A percentile compares a stretch with the other conserved stretches of the same genome.
Conservation (phyloP, 805 yeast genomes). For the Wickerhamomyces tratensis region DNA sequence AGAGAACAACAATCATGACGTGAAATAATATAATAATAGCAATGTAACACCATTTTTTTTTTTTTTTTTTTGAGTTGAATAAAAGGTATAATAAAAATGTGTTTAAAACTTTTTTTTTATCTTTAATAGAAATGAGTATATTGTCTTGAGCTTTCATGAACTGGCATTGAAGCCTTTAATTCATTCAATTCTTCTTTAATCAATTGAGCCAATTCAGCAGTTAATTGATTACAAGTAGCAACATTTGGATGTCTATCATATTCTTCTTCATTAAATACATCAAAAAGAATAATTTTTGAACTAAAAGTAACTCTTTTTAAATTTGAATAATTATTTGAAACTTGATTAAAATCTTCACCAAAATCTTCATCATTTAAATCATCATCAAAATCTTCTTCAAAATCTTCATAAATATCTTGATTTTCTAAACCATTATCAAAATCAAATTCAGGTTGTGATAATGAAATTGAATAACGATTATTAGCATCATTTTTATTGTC, state of each 20-base stretch:
- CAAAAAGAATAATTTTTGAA: constrained; percentile 73
- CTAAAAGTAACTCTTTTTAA: constrained; percentile 49
- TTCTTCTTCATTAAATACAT: constrained; percentile 73
- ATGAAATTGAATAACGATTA: neutral
- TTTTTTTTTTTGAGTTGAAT: too few species aligned
- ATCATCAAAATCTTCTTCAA: neutral
- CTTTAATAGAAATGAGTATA: constrained; percentile 72
- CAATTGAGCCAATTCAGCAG: constrained; percentile 78
- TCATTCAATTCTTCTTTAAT: constrained; percentile 80
- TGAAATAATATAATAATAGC: too few species aligned
- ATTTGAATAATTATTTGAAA: neutral
- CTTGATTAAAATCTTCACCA: neutral
- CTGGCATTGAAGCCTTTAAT: constrained; percentile 70
- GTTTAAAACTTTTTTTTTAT: too few species aligned
- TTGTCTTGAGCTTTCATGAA: constrained; percentile 70
- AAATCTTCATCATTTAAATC: neutral
- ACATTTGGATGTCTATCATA: constrained; percentile 90
- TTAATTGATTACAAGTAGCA: constrained; percentile 86
- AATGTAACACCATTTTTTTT: too few species aligned
- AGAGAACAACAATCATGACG: too few species aligned
- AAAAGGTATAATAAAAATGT: too few species aligned
- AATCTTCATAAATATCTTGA: neutral
- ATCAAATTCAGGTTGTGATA: neutral
- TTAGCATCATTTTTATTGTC: constrained; percentile 16
- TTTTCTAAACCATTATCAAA: neutral